Base-by-base conservation (phyloP, 129 eudicot species). In the Smallanthus sonchifolius region DNA sequence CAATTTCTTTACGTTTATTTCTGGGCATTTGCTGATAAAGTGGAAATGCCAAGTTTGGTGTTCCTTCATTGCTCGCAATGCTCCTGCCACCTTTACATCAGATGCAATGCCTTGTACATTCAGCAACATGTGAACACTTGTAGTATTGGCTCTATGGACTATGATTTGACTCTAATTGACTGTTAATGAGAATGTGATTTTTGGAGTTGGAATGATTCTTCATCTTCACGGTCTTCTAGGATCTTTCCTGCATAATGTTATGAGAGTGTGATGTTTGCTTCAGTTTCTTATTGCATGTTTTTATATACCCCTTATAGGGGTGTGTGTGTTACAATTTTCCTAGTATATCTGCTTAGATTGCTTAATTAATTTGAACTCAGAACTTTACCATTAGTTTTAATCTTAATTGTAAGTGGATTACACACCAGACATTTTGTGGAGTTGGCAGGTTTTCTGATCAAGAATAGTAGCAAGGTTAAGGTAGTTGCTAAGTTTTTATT, bases 241-340 rank as follows among this genome's bases (percentile, higher is more conserved):
- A 55, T 19, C 16, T 13, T 60, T 28, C 65, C 4, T 60, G 16
- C 65, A 11, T 60, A 30, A 60, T 60, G 4, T 60, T 60, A 60
- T 60, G n/a, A 35, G 11, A 11, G 65, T 17, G 5, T 60, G 65
- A 60, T 60, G 3, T 52, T 38, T 70, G 75, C 75, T 49, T 51
- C 7, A 51, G 47, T 69, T 19, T 8, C 15, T 44, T 55, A 52
- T 36, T 39, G 32, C 67, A 38, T 19, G 54, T 16, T 37, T 45
- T 47, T 69, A 38, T 55, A 20, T 35, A 55, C 39, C 24, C 38
- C 40, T 37, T 72, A 37, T 71, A 10, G 38, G 24, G 1, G 5
- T 20, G n/a, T 73, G 11, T 60, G 43, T 59, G n/a, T 45, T 43
- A 13, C 51, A 45, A 10, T 16, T 74, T 40, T 34, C 2, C 69